Evolutionary conservation across 441 rosid genomes (phyloP).

Genomic region (Populus hybrid): DNA sequence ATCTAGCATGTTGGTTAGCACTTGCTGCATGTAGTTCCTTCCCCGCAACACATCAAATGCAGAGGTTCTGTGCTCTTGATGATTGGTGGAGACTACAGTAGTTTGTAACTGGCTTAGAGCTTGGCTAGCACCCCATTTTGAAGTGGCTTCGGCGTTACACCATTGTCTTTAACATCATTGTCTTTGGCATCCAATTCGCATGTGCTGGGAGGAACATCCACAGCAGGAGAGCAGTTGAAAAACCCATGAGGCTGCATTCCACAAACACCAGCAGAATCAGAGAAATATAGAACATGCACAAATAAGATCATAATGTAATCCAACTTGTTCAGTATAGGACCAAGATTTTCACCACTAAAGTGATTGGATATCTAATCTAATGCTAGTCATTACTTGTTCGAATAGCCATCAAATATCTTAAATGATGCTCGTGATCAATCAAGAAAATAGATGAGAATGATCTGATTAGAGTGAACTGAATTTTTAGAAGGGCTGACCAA

Average conservation of each 20-base stretch:
- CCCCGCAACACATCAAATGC: not conserved
- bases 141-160: conserved; percentile 32
- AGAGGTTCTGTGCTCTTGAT: not conserved
- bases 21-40: not conserved
- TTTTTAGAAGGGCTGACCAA: not conserved
- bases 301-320: not conserved
- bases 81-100: not conserved
- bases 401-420: not conserved
- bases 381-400: not conserved
- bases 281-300: not conserved
- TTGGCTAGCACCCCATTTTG: conserved; percentile 51
- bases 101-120: conserved; percentile 38
- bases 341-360: not conserved
- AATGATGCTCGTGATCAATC: not conserved
- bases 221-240: conserved; percentile 85
- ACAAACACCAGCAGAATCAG: not conserved
- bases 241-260: conserved; percentile 81
- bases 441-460: not conserved
- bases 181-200: conserved; percentile 71
- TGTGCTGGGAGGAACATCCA: conserved; percentile 74
- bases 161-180: conserved; percentile 56
- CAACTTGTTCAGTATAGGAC: not conserved
- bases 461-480: not conserved
- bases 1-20: not conserved
- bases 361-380: not conserved